Percentiles rank a stretch among this genome's conserved stretches.
Evolutionary conservation across 805 yeast genomes (phyloP).

Genomic region (Cyberlindnera xishuangbannaensis): DNA sequence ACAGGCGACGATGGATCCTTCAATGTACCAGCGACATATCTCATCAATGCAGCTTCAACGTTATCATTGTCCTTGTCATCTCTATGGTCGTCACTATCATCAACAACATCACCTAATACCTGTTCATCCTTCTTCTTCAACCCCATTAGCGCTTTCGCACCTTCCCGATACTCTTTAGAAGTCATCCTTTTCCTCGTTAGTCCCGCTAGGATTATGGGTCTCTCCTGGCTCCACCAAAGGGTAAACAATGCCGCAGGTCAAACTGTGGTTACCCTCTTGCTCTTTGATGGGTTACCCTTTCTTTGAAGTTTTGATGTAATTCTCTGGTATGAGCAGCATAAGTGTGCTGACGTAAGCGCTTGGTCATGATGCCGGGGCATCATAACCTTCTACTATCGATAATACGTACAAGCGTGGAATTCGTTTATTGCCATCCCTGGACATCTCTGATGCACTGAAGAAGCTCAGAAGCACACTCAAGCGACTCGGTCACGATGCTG

Average conservation of each 20-base stretch:
- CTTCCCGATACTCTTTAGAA: slow-evolving; percentile 20
- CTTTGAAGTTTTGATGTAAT: too few species aligned
- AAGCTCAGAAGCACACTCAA: slow-evolving; percentile 35
- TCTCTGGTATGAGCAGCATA: too few species aligned
- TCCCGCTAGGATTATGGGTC: not conserved
- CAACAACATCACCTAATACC: slow-evolving; percentile 4
- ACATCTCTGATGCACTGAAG: slow-evolving; percentile 17
- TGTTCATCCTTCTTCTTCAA: slow-evolving; percentile 20
- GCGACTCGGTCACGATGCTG: slow-evolving; percentile 37
- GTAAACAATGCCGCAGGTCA: not conserved
- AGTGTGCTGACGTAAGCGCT: too few species aligned
- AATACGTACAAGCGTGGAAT: too few species aligned
- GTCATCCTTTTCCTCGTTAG: slow-evolving; percentile 3
- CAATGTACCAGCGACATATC: slow-evolving; percentile 61
- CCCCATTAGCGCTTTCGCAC: slow-evolving; percentile 23
- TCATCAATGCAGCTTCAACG: slow-evolving; percentile 77
- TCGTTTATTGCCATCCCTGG: slow-evolving; percentile 3
- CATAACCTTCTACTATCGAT: too few species aligned
- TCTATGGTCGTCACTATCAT: slow-evolving; percentile 4
- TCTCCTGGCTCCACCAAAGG: not conserved
- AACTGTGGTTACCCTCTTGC: too few species aligned
- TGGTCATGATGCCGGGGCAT: too few species aligned
- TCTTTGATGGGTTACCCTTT: not conserved
- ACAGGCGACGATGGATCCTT: slow-evolving; percentile 19
- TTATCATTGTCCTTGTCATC: slow-evolving; percentile 33